phyloP scores from a whole-genome alignment of 345 rosid genomes.

The Dipteronia dyeriana region DNA sequence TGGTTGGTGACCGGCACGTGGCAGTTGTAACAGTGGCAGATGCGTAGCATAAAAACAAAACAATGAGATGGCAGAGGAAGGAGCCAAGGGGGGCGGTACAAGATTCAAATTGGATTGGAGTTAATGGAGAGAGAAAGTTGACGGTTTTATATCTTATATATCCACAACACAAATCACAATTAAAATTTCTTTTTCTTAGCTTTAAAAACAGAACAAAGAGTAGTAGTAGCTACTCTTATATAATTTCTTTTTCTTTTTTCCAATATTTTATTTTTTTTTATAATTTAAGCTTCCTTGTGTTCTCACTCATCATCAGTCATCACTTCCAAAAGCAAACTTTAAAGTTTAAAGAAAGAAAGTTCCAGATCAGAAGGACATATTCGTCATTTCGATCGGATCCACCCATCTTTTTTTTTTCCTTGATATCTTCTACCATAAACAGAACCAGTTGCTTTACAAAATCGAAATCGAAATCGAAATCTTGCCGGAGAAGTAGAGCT shows the following conservation, averaged over 20 bases:
- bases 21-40: slow-evolving; percentile 15
- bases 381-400: slow-evolving; percentile 19
- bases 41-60: slow-evolving; percentile 12
- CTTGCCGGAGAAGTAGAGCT: slow-evolving; percentile 13
- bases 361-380: slow-evolving; percentile 35
- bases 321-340: slow-evolving; percentile 1
- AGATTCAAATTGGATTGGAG: slow-evolving; percentile 26
- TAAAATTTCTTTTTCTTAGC: slow-evolving; percentile 23
- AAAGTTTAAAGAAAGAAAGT: slow-evolving; percentile 22
- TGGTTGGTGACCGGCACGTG: slow-evolving; percentile 20
- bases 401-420: background rate
- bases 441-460: slow-evolving; percentile 4
- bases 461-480: background rate
- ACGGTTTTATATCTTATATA: background rate
- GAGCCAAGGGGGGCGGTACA: slow-evolving; percentile 32
- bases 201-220: slow-evolving; percentile 31
- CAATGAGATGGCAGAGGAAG: background rate
- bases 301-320: slow-evolving; percentile 15
- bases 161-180: background rate
- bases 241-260: background rate
- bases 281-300: background rate
- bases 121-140: slow-evolving; percentile 11
- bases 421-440: background rate
- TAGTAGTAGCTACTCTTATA: slow-evolving; percentile 21
- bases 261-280: background rate